Evolutionary conservation across 164 flowering plant genomes (phyloP).

Genomic region (Macadamia integrifolia): DNA sequence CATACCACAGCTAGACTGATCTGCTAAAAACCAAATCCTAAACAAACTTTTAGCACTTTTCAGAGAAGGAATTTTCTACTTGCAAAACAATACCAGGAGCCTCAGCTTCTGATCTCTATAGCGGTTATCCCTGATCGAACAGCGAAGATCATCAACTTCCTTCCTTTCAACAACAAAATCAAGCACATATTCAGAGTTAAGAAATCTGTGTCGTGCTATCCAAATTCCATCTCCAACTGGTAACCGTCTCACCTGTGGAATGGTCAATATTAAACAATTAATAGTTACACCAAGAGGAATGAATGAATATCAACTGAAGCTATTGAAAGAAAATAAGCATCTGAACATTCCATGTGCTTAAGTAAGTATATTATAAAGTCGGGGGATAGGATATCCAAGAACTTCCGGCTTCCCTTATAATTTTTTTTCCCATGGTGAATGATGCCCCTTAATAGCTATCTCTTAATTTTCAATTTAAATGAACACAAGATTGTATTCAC

Average conservation of each 20-base stretch:
- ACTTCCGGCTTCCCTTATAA: neutral
- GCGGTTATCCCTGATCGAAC: conserved; percentile 82
- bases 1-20: too few relatives aligned
- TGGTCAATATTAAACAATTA: neutral
- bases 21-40: too few relatives aligned
- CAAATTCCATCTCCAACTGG: conserved; percentile 96
- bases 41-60: neutral
- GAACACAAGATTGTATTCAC: neutral
- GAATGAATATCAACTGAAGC: neutral
- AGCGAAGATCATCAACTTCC: conserved; percentile 72
- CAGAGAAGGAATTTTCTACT: neutral
- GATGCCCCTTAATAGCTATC: neutral
- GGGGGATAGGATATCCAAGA: neutral
- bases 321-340: neutral
- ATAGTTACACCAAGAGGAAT: neutral
- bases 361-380: neutral
- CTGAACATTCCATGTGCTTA: too few relatives aligned
- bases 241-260: conserved; percentile 61
- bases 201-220: conserved; percentile 76
- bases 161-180: conserved; percentile 98
- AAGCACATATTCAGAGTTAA: conserved; percentile 68
- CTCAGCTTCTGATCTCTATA: conserved; percentile 89
- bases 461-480: neutral
- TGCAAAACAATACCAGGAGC: conserved; percentile 55
- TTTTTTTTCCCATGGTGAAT: too few relatives aligned